Evolutionary conservation across 2,329 filamentous ascomycete species (phyloP).

Genomic region (Periconia macrospinosa): DNA sequence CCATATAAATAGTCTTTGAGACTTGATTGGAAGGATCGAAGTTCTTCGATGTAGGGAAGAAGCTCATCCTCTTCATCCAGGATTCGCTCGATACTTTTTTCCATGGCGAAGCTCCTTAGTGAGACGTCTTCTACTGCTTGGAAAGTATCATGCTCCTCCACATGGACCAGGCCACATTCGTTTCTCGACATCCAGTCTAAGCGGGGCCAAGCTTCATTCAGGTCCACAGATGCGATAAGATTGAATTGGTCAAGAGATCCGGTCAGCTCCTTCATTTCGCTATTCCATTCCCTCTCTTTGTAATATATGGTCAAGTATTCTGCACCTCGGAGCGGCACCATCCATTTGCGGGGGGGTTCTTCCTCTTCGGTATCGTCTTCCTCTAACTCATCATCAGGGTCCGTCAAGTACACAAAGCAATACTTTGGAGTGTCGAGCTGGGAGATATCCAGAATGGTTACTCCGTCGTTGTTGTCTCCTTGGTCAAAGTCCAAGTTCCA

Average conservation of each 20-base stretch:
- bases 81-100: slow-evolving; percentile 2
- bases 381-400: background rate
- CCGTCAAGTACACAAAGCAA: slow-evolving; percentile 15
- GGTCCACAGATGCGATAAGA: no score
- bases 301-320: slow-evolving; percentile 2
- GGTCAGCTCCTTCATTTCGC: background rate
- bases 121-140: no score
- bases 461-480: slow-evolving; percentile 19
- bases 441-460: slow-evolving; percentile 28
- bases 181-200: no score
- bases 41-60: background rate
- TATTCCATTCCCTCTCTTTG: background rate
- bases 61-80: slow-evolving; percentile 4
- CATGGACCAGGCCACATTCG: no score
- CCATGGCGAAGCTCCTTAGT: background rate
- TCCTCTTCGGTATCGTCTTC: background rate
- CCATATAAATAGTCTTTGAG: no score
- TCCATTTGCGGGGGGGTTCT: background rate
- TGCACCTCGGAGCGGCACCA: slow-evolving; percentile 1
- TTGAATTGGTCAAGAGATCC: no score
- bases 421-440: slow-evolving; percentile 9
- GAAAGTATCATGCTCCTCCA: no score
- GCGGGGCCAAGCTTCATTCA: no score
- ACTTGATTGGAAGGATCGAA: background rate
- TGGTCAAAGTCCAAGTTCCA: slow-evolving; percentile 7